phyloP scores from a whole-genome alignment of 805 yeast species.

The Ogataea haglerorum region DNA sequence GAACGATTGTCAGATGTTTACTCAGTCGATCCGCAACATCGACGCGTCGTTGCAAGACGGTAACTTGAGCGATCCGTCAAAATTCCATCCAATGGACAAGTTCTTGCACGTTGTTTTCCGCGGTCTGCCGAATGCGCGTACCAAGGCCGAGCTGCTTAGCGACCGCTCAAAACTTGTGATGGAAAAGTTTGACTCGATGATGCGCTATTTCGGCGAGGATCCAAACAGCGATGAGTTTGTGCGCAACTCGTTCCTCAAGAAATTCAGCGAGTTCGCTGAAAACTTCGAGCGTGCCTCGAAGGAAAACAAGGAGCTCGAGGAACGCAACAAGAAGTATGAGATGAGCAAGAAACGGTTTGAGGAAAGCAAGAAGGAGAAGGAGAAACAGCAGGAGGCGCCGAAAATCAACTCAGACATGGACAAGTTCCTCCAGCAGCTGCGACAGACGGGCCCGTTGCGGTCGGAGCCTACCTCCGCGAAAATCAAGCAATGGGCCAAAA shows the following conservation, averaged over 20 bases:
- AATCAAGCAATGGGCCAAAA: constrained; percentile 72
- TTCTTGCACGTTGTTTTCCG: constrained; percentile 59
- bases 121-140: constrained; percentile 70
- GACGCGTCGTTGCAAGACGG: constrained; percentile 76
- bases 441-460: constrained; percentile 77
- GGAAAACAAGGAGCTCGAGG: constrained; percentile 79
- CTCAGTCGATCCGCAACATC: constrained; percentile 62
- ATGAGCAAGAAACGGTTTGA: constrained; percentile 65
- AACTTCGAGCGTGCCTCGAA: constrained; percentile 78
- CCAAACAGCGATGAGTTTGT: constrained; percentile 58
- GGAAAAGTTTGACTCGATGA: constrained; percentile 62
- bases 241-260: constrained; percentile 66
- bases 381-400: constrained; percentile 39
- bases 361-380: constrained; percentile 33
- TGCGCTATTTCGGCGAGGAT: constrained; percentile 92
- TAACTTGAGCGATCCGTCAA: constrained; percentile 72
- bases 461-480: constrained; percentile 79
- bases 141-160: constrained; percentile 60
- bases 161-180: constrained; percentile 62
- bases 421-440: constrained; percentile 75
- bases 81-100: constrained; percentile 81
- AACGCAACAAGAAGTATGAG: constrained; percentile 73
- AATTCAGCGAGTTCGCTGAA: constrained; percentile 72
- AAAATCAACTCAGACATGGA: constrained; percentile 61
- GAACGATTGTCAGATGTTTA: constrained; percentile 64